Base-by-base conservation (phyloP, 257 asterid genomes). In the Pogostemon cablin region DNA sequence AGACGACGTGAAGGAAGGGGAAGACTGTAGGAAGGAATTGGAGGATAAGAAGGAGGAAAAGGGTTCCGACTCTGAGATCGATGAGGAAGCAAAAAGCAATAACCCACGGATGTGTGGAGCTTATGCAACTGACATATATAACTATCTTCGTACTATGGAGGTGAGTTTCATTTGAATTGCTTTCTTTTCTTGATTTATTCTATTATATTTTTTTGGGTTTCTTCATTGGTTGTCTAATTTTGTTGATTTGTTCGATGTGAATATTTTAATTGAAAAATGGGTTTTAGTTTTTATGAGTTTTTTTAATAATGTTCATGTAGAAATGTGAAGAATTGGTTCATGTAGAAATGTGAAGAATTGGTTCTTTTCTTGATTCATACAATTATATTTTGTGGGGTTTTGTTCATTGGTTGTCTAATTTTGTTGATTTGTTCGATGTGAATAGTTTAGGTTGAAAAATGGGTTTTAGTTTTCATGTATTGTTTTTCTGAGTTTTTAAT, bases 91-190 rank as follows among this genome's bases (percentile, higher is more conserved):
- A 15, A 73, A 77, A n/a, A 42, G 17, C 4, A 85, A 85, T 42
- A 90, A 93, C 38, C 92, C 92, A 0, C 96, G 83, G 84, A 83
- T 90, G 96, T 86, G 97, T 53, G 72, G 8, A 35, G 75, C 83
- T 10, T 86, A 88, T 75, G 95, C 69, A 79, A 77, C 90, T 67
- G 96, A 89, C 64, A 90, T 93, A 20, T 88, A 87, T 43, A 82
- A 79, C 0, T 93, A 90, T 76, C 96, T 93, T 81, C 96, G 77
- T 35, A 53, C 17, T n/a, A 84, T 90, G 93, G 97, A 90, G 98
- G 98, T 90, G 7, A 34, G 77, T 17, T 47, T 35, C 0, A 34
- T 57, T 62, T 62, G 3, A 39, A 48, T 47, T 48, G 48, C 34
- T 9, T 25, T 39, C 5, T 7, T 66, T 32, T 57, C 34, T 6